These are phyloP conservation scores for Ascosphaera pollenicola DNA, from an alignment of 2,329 filamentous ascomycete species.

Conservation along the genomic window DNA sequence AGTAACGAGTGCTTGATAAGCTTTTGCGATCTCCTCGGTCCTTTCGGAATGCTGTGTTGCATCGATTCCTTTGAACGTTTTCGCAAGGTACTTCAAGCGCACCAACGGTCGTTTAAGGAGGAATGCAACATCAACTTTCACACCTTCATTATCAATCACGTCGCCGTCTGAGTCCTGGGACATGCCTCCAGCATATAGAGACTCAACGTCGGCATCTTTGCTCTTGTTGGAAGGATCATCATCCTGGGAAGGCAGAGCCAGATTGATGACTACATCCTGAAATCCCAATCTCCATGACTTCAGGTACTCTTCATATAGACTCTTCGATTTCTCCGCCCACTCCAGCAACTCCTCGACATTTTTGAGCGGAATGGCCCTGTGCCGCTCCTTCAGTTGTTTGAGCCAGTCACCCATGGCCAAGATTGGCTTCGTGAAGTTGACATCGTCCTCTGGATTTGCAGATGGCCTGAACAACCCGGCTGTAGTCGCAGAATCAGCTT, in stretches of 20 bases:
- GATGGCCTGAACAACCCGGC: slow-evolving; percentile 45
- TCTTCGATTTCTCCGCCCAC: slow-evolving; percentile 62
- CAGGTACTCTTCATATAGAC: slow-evolving; percentile 68
- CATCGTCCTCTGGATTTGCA: slow-evolving; percentile 30
- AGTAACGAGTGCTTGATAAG: slow-evolving; percentile 51
- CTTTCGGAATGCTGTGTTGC: slow-evolving; percentile 23
- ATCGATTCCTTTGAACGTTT: slow-evolving; percentile 47
- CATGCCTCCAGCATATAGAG: slow-evolving; percentile 28
- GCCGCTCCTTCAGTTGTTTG: slow-evolving; percentile 59
- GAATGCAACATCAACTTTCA: slow-evolving; percentile 85
- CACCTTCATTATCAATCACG: slow-evolving; percentile 49
- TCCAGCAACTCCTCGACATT: slow-evolving; percentile 49
- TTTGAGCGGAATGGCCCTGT: slow-evolving; percentile 56
- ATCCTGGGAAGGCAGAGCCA: slow-evolving; percentile 53
- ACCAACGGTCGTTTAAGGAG: slow-evolving; percentile 75
- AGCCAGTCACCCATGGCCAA: slow-evolving; percentile 83
- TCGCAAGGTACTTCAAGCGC: slow-evolving; percentile 67
- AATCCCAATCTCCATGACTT: slow-evolving; percentile 82
- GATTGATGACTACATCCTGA: slow-evolving; percentile 80
- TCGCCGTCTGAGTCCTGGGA: slow-evolving; percentile 37
- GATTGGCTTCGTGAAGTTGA: slow-evolving; percentile 60
- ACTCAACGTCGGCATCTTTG: slow-evolving; percentile 21
- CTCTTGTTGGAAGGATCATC: slow-evolving; percentile 19
- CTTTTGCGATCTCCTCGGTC: slow-evolving; percentile 34
- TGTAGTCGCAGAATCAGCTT: slow-evolving; percentile 40